A percentile compares a stretch with the other conserved stretches of the same genome.
These are phyloP conservation scores for Crepidotus variabilis DNA, from an alignment of 768 basidiomycete genomes.

Conservation along the genomic window DNA sequence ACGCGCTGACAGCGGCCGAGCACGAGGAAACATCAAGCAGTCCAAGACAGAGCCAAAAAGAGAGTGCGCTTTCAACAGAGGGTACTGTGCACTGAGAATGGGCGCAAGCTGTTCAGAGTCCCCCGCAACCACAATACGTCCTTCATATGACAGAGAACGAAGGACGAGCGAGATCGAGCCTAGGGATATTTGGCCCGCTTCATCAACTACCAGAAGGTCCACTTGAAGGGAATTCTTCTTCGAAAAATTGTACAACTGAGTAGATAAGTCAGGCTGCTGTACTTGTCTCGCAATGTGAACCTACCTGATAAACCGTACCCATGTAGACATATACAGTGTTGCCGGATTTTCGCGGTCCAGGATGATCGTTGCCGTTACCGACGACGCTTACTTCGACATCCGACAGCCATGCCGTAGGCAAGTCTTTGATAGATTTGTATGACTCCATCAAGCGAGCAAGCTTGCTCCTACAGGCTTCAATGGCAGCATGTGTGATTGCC, in stretches of 20 bases:
- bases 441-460: conserved; percentile 31
- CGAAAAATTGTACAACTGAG: conserved; percentile 44
- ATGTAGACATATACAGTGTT: conserved; percentile 34
- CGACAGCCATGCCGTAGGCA: conserved; percentile 39
- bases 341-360: conserved; percentile 25
- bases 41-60: conserved; percentile 50
- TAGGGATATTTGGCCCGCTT: conserved; percentile 50
- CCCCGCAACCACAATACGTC: conserved; percentile 45
- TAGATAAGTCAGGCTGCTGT: neutral
- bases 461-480: conserved; percentile 44
- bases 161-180: conserved; percentile 42
- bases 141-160: conserved; percentile 31
- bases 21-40: conserved; percentile 34
- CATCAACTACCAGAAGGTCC: conserved; percentile 44
- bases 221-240: conserved; percentile 34
- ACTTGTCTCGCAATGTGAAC: neutral
- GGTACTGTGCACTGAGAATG: conserved; percentile 45
- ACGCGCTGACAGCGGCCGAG: neutral
- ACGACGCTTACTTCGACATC: conserved; percentile 39
- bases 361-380: conserved; percentile 35
- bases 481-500: conserved; percentile 51
- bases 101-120: conserved; percentile 52
- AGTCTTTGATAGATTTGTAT: conserved; percentile 31
- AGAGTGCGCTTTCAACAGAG: conserved; percentile 29
- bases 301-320: conserved; percentile 46